These are phyloP conservation scores for Heritiera littoralis DNA, from an alignment of 345 rosid genomes.

Conservation along the genomic window DNA sequence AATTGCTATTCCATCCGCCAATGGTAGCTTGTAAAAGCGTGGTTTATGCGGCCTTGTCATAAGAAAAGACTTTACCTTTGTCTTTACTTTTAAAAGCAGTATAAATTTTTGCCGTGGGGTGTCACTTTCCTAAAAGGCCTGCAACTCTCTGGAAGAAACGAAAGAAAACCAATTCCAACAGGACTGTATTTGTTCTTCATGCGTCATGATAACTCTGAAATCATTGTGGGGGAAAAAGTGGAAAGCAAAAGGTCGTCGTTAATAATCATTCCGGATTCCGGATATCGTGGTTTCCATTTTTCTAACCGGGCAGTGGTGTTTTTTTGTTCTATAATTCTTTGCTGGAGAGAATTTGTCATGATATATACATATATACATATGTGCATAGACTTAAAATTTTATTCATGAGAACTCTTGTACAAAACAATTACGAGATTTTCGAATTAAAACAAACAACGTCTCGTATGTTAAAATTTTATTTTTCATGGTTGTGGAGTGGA, in stretches of 20 bases:
- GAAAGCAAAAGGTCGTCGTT: too few species aligned
- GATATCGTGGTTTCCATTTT: too few species aligned
- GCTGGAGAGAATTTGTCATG: too few species aligned
- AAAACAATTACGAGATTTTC: too few species aligned
- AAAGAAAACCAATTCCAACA: neutral
- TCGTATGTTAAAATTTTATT: neutral
- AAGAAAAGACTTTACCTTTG: neutral
- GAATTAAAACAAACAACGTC: too few species aligned
- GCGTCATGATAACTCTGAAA: neutral
- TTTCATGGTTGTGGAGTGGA: neutral
- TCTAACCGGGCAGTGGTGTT: too few species aligned
- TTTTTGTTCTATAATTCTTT: too few species aligned
- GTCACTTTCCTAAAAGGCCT: neutral
- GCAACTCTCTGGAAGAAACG: neutral
- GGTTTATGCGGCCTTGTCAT: neutral
- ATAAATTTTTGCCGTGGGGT: neutral
- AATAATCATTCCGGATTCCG: too few species aligned
- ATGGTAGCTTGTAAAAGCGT: neutral
- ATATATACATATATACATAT: too few species aligned
- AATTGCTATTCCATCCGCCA: neutral
- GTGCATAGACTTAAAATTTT: too few species aligned
- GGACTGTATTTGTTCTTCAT: neutral
- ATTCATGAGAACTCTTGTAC: too few species aligned
- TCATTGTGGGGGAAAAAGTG: too few species aligned
- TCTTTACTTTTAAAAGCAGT: neutral